Evolutionary conservation across 2,329 filamentous ascomycete species (phyloP), one percentile per base, ranked within the genome.

Genomic region (Pestalotiopsis fici): DNA sequence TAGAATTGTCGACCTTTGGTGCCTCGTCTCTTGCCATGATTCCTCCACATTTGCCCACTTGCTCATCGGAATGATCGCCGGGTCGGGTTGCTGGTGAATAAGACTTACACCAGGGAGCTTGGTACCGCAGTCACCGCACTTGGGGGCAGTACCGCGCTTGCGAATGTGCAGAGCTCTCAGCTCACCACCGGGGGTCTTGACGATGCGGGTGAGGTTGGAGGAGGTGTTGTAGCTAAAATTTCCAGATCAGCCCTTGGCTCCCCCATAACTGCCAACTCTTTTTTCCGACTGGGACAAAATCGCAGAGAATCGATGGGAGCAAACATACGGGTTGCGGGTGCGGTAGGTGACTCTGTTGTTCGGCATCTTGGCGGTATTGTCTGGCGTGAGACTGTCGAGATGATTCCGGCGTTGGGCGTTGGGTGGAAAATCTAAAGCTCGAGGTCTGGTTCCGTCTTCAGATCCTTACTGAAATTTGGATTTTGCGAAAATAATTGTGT

Each of bases 81-180:
- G 9, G 11, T 39, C 57, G 27, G n/a, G 37, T 37, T 25, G 3
- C 9, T 39, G 57, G 55, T 27, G 50, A 31, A 57, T 15, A n/a
- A 4, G 39, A 97, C 94, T 92, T 93, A 99, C 95, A 85, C 96
- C 96, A 82, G 94, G 90, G 80, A 99, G 92, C 89, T 98, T 98
- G 87, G 90, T 90, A 81, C 96, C 96, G 82, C 97, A 99, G 90
- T 99, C 96, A 90, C 97, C 93, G 83, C 96, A 99, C 90, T 99
- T 99, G 82, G 96, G 96, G 74, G 95, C 93, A 83, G 94, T 97
- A 78, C 95, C 96, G 84, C 91, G 93, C 94, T 99, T 99, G 93
- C 98, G 98, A 89, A 98, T 95, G 92, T 99, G 95, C 78, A 98
- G 93, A 82, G 97, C 91, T 83, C 96, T 91, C 80, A 97, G 91